Percentiles rank a stretch among this genome's conserved stretches.
These are phyloP conservation scores for Globisporangium irregulare DNA, from an alignment of 352 stramenopile species.

Conservation along the genomic window DNA sequence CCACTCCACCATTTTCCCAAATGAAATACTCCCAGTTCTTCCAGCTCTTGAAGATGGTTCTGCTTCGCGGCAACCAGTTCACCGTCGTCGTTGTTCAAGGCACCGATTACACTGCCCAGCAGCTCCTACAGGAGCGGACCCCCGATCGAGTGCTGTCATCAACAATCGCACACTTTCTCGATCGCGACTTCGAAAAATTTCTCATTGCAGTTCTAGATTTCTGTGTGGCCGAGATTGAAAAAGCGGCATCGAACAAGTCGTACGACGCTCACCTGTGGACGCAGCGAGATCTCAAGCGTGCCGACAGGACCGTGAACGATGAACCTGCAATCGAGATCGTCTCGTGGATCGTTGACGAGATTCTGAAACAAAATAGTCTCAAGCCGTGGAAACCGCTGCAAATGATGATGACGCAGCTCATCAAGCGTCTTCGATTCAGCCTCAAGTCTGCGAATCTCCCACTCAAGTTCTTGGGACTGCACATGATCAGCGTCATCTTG, in stretches of 20 bases:
- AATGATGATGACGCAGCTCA: slow-evolving; percentile 11
- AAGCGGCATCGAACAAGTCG: slow-evolving; percentile 34
- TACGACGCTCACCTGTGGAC: slow-evolving; percentile 82
- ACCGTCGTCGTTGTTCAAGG: background rate
- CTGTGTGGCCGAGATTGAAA: slow-evolving; percentile 60
- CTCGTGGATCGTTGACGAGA: slow-evolving; percentile 55
- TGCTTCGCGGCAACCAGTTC: slow-evolving; percentile 56
- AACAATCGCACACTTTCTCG: background rate
- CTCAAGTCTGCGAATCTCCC: slow-evolving; percentile 53
- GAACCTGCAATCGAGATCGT: slow-evolving; percentile 80
- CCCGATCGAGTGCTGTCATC: slow-evolving; percentile 6
- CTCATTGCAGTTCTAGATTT: slow-evolving; percentile 38
- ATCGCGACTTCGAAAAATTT: slow-evolving; percentile 15
- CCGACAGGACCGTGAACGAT: slow-evolving; percentile 40
- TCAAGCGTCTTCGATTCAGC: slow-evolving; percentile 29
- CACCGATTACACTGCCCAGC: background rate
- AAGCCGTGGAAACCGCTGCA: slow-evolving; percentile 2
- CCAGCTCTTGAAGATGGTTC: slow-evolving; percentile 42
- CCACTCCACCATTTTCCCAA: background rate
- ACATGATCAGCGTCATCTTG: slow-evolving; percentile 48
- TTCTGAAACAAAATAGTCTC: slow-evolving; percentile 23
- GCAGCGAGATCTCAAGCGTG: slow-evolving; percentile 49
- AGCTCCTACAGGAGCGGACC: slow-evolving; percentile 10
- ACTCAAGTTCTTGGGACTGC: slow-evolving; percentile 57
- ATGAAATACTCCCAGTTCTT: slow-evolving; percentile 26